phyloP scores from a whole-genome alignment of 1,284 basidiomycete species.

The Spongiforma sp. region DNA sequence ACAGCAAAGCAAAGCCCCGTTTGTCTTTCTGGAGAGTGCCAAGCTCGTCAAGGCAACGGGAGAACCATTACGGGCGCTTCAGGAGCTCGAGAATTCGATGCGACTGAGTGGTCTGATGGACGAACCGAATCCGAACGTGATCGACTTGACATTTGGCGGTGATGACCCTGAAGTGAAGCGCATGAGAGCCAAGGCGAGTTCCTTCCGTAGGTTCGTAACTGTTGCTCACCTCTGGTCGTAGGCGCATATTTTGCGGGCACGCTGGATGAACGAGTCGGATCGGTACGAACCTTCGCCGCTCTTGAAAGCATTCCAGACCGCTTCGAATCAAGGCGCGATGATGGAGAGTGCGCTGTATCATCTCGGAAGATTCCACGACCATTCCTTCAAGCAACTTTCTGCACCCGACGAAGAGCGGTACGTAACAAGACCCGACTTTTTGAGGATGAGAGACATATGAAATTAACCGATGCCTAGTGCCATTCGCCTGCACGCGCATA shows the following conservation, averaged over 20 bases:
- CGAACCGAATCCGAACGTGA: conserved; percentile 46
- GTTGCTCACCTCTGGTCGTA: conserved; percentile 37
- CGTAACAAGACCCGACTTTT: conserved; percentile 14
- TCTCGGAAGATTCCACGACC: conserved; percentile 88
- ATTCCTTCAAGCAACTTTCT: conserved; percentile 63
- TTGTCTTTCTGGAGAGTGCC: conserved; percentile 91
- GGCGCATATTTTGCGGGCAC: conserved; percentile 88
- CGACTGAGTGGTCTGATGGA: conserved; percentile 49
- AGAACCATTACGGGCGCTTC: conserved; percentile 86
- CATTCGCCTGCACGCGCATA: conserved; percentile 64
- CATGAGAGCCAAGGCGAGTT: conserved; percentile 75
- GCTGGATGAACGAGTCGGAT: conserved; percentile 94
- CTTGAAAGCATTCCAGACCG: conserved; percentile 29
- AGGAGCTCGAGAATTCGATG: conserved; percentile 88
- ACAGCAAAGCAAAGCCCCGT: conserved; percentile 74
- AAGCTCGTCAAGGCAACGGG: conserved; percentile 86
- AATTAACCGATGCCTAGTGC: conserved; percentile 49
- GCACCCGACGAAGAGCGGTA: conserved; percentile 57
- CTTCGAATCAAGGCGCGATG: conserved; percentile 45
- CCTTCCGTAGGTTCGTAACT: neutral
- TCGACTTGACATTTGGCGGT: conserved; percentile 60
- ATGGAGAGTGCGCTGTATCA: conserved; percentile 90
- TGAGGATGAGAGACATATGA: conserved; percentile 5
- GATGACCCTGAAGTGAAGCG: conserved; percentile 53
- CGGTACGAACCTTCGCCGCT: conserved; percentile 70